Evolutionary conservation across 805 yeast species (phyloP), one percentile per base, ranked within the genome.

Genomic region (Monosporozyma siamensis): DNA sequence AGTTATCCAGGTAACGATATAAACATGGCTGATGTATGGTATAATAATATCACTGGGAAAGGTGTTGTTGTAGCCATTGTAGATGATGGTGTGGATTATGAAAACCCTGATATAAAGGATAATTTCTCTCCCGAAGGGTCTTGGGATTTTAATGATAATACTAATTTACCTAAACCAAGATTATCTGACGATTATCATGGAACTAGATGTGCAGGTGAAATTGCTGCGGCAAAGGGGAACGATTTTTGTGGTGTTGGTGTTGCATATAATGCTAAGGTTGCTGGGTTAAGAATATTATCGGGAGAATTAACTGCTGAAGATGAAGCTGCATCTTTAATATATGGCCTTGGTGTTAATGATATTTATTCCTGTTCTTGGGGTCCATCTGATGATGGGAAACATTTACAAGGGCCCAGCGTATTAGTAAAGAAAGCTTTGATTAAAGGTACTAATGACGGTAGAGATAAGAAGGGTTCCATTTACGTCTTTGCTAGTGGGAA

Each of bases 361-460:
- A 92, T 92, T 31, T 92, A 88, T 60, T 85, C 95, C 3, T 92
- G 98, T 63, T 87, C 96, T 3, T 92, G 98, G 98, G 98, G 98
- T 6, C 98, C 98, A 2, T 75, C 87, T 3, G 98, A 92, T 61
- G 85, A 90, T 59, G 98, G 98, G 0, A 70, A 62, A 44, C 75
- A 95, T 1, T 76, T 92, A 72, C 88, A 85, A 41, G 92, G 77
- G 3, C 98, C 98, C 0, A 84, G 85, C 20, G 60, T 67, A 26
- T 54, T 90, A 23, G 95, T 90, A 6, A 74, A 76, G 54, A 78
- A 84, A 47, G 94, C 97, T 1, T 72, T 92, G 61, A 59, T 84
- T n/a, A 82, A 79, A 55, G 97, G 96, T 41, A 72, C 86, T 12
- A 78, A 74, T 48, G 80, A 83, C 22, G 98, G 98, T 17, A 70